Base-by-base conservation (phyloP, 257 asterid genomes). In the Lycium ferocissimum region DNA sequence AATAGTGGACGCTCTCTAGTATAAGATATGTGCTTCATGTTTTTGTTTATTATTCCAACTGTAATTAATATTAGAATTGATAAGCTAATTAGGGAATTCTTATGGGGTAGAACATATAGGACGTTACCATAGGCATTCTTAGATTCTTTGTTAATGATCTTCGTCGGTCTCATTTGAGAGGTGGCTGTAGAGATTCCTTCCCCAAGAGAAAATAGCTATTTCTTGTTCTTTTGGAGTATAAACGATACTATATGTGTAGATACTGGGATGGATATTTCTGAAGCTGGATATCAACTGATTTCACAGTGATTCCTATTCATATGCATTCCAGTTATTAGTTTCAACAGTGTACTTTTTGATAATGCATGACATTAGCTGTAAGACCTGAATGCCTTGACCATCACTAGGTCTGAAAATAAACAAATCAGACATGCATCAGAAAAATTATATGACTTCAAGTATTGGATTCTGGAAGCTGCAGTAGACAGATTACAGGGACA, bases 1-100 rank as follows among this genome's bases (percentile, higher is more conserved):
- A 63, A 63, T 63, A 63, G 38, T 63, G 70, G 70, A 63, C 38
- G 22, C 70, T 63, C 70, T 63, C 70, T 22, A 63, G 70, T 63
- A 63, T 4, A 63, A 63, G 70, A 11, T 63, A 9, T 63, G 70
- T 63, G 35, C 40, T 22, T 63, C 40, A 9, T 63, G 70, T 63
- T 17, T 63, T 63, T 13, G 70, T 37, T 63, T 63, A 22, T 38
- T 63, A 22, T 63, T 63, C 70, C 17, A 63, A 63, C 70, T 63
- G 22, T 38, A 63, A 4, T 63, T 63, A 63, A 38, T 63, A 9
- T 22, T 13, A 63, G 17, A 63, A 63, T 63, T 63, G 14, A 63
- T 22, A 20, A 63, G 70, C 5, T 63, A 6, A 63, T 63, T 10
- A 63, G 70, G 70, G 70, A 22, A 63, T 10, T 22, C 4, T 22